Percentiles rank a stretch among this genome's conserved stretches.
phyloP scores from a whole-genome alignment of 495 filamentous ascomycete species.

The Cryomyces antarcticus region DNA sequence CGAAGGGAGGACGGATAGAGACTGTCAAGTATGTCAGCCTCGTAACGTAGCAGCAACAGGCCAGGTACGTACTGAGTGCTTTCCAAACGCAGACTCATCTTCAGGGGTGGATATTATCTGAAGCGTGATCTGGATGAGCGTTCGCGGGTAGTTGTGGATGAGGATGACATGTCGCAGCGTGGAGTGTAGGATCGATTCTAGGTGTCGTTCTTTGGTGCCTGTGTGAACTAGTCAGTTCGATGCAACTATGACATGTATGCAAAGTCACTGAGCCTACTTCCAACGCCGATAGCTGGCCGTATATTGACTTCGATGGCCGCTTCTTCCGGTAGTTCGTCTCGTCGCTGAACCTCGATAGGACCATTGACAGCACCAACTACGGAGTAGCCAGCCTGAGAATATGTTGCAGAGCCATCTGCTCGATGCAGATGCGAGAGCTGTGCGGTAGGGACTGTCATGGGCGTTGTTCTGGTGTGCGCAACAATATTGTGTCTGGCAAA shows the following conservation, averaged over 20 bases:
- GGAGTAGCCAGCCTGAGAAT: conserved; percentile 55
- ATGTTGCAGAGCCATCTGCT: conserved; percentile 75
- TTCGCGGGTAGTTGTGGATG: conserved; percentile 45
- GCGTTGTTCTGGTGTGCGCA: neutral
- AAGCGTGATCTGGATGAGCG: conserved; percentile 49
- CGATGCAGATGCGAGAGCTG: conserved; percentile 28
- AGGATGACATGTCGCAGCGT: conserved; percentile 50
- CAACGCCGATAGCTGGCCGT: conserved; percentile 65
- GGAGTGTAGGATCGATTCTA: conserved; percentile 48
- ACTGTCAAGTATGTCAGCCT: too few species aligned
- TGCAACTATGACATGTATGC: conserved; percentile 1
- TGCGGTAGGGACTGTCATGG: neutral
- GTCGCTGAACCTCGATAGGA: conserved; percentile 72
- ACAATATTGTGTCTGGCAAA: too few species aligned
- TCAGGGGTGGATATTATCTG: conserved; percentile 33
- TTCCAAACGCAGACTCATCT: neutral
- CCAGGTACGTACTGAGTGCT: too few species aligned
- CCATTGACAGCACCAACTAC: conserved; percentile 76
- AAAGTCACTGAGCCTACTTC: conserved; percentile 30
- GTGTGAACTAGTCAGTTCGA: conserved; percentile 20
- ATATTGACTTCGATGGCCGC: conserved; percentile 78
- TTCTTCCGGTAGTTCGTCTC: conserved; percentile 78
- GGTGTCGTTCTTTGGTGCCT: conserved; percentile 51
- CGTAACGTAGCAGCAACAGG: too few species aligned
- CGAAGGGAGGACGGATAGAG: neutral